Evolutionary conservation across 2,329 filamentous ascomycete genomes (phyloP).

Genomic region (Chaetomiaceae sp.): DNA sequence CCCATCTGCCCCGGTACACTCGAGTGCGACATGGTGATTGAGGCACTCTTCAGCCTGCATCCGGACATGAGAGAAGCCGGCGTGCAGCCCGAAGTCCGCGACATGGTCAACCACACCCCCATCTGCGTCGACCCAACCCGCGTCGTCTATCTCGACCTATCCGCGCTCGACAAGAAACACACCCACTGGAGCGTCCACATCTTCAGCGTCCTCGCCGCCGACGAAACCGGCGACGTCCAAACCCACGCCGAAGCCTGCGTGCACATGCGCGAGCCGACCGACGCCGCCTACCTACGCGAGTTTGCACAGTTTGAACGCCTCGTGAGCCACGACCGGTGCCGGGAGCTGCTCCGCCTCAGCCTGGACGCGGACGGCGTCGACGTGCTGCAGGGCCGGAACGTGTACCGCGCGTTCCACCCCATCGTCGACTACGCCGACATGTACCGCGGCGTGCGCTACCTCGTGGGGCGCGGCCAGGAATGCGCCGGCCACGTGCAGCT

Average conservation of each 20-base stretch:
- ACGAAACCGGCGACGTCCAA: slow-evolving; percentile 16
- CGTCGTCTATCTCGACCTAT: slow-evolving; percentile 29
- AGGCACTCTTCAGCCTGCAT: slow-evolving; percentile 31
- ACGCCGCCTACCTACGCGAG: slow-evolving; percentile 9
- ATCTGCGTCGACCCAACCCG: slow-evolving; percentile 32
- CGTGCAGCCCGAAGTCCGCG: slow-evolving; percentile 30
- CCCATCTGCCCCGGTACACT: slow-evolving; percentile 39
- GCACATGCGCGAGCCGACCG: not conserved
- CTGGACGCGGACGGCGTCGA: slow-evolving; percentile 34
- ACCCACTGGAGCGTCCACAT: not conserved
- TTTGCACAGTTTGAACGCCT: slow-evolving; percentile 34
- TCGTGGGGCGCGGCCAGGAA: slow-evolving; percentile 30
- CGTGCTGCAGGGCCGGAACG: slow-evolving; percentile 32
- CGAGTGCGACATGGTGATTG: slow-evolving; percentile 32
- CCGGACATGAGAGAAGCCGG: slow-evolving; percentile 17
- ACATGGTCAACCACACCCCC: slow-evolving; percentile 32
- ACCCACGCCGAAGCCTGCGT: not conserved
- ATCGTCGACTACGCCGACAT: slow-evolving; percentile 34
- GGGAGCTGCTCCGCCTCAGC: slow-evolving; percentile 28
- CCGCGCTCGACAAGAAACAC: not conserved
- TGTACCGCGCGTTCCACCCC: slow-evolving; percentile 36
- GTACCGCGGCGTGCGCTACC: slow-evolving; percentile 33
- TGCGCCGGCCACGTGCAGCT: slow-evolving; percentile 30
- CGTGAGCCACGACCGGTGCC: slow-evolving; percentile 31
- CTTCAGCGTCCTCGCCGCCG: not conserved